These are phyloP conservation scores for Porcisia hertigi DNA, from an alignment of 208 protist genomes.

Conservation along the genomic window DNA sequence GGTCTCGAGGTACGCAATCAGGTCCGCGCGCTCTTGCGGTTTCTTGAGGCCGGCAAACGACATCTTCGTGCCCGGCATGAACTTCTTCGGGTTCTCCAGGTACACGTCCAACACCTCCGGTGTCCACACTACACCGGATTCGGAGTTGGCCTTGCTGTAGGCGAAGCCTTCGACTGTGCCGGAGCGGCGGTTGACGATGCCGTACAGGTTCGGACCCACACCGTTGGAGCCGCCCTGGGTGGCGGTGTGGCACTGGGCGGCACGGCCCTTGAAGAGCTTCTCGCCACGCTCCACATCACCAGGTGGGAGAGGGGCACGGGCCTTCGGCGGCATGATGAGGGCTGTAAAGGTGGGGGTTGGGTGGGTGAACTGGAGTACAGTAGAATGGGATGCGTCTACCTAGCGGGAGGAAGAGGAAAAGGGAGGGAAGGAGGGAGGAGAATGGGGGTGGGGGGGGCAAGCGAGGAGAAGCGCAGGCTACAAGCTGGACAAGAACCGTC, in stretches of 20 bases:
- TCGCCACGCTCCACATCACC: slow-evolving; percentile 85
- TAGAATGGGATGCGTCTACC: background rate
- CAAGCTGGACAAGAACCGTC: no score
- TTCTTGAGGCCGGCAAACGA: slow-evolving; percentile 96
- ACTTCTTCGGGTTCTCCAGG: slow-evolving; percentile 98
- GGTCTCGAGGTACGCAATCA: slow-evolving; percentile 94
- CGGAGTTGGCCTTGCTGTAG: slow-evolving; percentile 96
- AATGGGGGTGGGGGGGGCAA: background rate
- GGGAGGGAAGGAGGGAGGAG: background rate
- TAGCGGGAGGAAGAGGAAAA: background rate
- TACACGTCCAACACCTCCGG: slow-evolving; percentile 94
- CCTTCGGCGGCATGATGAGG: slow-evolving; percentile 69
- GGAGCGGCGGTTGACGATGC: slow-evolving; percentile 91
- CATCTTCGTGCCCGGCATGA: slow-evolving; percentile 98
- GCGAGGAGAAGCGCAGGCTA: background rate
- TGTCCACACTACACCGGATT: slow-evolving; percentile 92
- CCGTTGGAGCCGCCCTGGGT: slow-evolving; percentile 90
- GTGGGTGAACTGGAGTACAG: background rate
- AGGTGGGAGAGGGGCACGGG: slow-evolving; percentile 60
- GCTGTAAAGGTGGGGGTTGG: background rate
- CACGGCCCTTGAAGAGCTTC: slow-evolving; percentile 94
- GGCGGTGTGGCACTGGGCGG: slow-evolving; percentile 94
- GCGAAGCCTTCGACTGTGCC: slow-evolving; percentile 91
- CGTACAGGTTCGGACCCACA: slow-evolving; percentile 91
- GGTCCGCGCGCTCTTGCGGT: slow-evolving; percentile 92